Evolutionary conservation across 257 asterid species (phyloP).

Genomic region (Gentiana straminea): DNA sequence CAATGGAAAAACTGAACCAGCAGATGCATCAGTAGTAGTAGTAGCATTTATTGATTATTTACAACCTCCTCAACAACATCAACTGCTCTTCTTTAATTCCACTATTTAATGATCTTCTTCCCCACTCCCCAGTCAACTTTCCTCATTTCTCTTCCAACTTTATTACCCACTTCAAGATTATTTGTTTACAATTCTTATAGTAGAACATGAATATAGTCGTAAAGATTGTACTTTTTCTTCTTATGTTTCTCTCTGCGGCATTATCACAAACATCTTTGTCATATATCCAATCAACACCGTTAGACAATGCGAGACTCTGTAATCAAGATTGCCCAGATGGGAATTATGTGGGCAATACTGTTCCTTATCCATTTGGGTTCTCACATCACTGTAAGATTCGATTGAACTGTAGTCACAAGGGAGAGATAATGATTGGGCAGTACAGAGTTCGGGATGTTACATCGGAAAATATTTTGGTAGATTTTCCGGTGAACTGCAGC

Average conservation of each 20-base stretch:
- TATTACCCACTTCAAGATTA: conserved; percentile 1
- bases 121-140: conserved; percentile 19
- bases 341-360: not conserved
- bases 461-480: conserved; percentile 26
- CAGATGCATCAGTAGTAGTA: too few relatives aligned
- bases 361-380: conserved; percentile 69
- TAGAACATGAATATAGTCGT: not conserved
- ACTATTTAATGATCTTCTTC: conserved; percentile 13
- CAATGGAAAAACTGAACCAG: conserved; percentile 1
- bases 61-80: conserved; percentile 27
- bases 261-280: conserved; percentile 1
- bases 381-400: conserved; percentile 34
- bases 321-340: conserved; percentile 19
- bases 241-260: not conserved
- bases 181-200: not conserved
- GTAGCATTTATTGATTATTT: conserved; percentile 23
- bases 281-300: conserved; percentile 9
- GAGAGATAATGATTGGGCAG: conserved; percentile 26
- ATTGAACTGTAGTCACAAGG: conserved; percentile 26
- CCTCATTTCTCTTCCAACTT: not conserved
- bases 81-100: conserved; percentile 23
- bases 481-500: conserved; percentile 40
- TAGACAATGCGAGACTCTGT: conserved; percentile 15
- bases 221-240: too few relatives aligned
- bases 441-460: conserved; percentile 41